Evolutionary conservation across 2,329 filamentous ascomycete species (phyloP), one percentile per base, ranked within the genome.

Genomic region (Calonectria hongkongensis): DNA sequence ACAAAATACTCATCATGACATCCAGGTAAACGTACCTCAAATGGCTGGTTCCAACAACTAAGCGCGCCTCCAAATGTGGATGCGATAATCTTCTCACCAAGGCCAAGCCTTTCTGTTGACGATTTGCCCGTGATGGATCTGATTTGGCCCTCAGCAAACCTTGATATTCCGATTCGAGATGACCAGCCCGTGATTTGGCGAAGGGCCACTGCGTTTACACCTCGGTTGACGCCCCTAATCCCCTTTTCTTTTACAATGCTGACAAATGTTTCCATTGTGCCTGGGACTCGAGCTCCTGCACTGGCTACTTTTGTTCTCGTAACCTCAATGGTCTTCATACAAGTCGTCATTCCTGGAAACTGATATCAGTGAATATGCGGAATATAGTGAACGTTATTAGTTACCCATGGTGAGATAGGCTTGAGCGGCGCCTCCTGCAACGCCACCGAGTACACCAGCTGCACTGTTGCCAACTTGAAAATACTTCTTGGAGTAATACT

Each of bases 401-500:
- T 36, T 66, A 72, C 67, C 67, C 71, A 70, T 73, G 36, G 71
- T 70, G 15, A 73, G 66, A 48, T 73, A 73, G 7, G 71, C 71
- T 36, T 73, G 71, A 9, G 71, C 67, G 10, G 62, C 71, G 33
- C 71, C 71, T 47, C 67, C 71, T 18, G 47, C 71, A 2, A 70
- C 25, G 3, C 71, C 71, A 10, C 67, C 67, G 3, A 70, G 33
- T 18, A 62, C 54, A 6, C 68, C 71, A 0, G 71, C 71, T 30
- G 39, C 27, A 13, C 15, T 48, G 39, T 48, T 64, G 16, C 41
- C 48, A 4, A 60, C 54, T 8, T 54, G 30, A 8, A 73, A 54
- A 45, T 71, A 28, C 18, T 39, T 65, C 43, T 70, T 63, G 30
- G 63, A 58, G 18, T 70, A 73, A 36, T 60, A 48, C 7, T 70